Conservation (phyloP, 2,329 filamentous ascomycete species). For the Apiospora marii region DNA sequence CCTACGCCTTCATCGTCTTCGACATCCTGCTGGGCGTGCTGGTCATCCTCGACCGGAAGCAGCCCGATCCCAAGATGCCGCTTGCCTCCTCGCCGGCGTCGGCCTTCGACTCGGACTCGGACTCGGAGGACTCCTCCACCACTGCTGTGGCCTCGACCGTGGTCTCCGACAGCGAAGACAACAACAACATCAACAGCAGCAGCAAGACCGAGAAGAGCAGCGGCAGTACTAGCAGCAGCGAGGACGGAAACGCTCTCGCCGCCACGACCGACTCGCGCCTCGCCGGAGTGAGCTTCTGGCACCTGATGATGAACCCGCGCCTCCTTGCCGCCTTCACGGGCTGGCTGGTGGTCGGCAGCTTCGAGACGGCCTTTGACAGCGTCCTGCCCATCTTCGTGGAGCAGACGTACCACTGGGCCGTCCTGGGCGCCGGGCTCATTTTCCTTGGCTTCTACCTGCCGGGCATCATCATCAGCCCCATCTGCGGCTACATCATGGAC, state of each 20-base stretch:
- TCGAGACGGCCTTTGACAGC: conserved; percentile 24
- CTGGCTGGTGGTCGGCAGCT: conserved; percentile 20
- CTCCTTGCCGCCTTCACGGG: conserved; percentile 18
- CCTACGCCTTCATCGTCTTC: conserved; percentile 23
- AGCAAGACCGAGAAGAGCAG: neutral
- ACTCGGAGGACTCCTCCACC: neutral
- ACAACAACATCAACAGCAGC: neutral
- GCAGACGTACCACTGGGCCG: conserved; percentile 19
- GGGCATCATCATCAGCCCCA: conserved; percentile 16
- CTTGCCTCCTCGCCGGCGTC: neutral
- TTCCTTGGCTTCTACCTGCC: conserved; percentile 20
- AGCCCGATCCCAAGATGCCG: neutral
- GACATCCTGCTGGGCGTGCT: conserved; percentile 25
- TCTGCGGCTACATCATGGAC: conserved; percentile 22
- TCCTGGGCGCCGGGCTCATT: conserved; percentile 15
- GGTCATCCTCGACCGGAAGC: conserved; percentile 17
- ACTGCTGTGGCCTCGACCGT: neutral
- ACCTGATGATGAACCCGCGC: conserved; percentile 15
- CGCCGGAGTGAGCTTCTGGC: neutral
- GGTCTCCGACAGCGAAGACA: neutral
- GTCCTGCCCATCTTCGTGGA: conserved; percentile 23
- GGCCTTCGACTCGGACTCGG: neutral
- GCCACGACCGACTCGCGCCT: neutral
- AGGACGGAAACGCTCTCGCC: neutral
- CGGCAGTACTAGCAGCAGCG: neutral